These are phyloP conservation scores for Aureobasidium vineae DNA, from an alignment of 2,329 filamentous ascomycete genomes.

Conservation along the genomic window DNA sequence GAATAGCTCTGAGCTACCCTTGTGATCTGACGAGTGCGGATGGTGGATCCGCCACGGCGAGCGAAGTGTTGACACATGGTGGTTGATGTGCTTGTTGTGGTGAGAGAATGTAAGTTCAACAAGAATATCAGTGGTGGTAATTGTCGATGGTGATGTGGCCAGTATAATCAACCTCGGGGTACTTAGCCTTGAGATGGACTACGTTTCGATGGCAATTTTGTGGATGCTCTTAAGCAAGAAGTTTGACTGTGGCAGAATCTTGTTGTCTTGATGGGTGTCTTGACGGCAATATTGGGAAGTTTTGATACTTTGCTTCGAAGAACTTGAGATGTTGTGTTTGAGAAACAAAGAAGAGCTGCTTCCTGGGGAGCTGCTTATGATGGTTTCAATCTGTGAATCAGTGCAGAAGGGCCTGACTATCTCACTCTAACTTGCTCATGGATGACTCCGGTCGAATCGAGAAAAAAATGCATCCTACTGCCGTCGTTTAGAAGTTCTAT, in stretches of 20 bases:
- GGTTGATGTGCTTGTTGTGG: not conserved
- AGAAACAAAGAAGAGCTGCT: not conserved
- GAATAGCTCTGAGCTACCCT: not conserved
- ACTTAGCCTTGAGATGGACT: not conserved
- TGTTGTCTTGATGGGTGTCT: not conserved
- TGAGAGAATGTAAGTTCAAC: not conserved
- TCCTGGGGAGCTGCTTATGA: not conserved
- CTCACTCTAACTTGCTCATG: not conserved
- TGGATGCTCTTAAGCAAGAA: not conserved
- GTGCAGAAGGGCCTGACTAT: not conserved
- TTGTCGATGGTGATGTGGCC: not conserved
- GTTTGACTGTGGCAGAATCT: not conserved
- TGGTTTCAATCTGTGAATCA: not conserved
- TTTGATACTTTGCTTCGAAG: not conserved
- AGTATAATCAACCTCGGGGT: not conserved
- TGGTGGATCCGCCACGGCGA: not conserved
- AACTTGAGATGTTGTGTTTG: too few species aligned
- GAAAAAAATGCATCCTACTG: not conserved
- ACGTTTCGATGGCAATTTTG: not conserved
- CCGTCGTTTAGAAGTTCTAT: not conserved
- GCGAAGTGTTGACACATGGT: constrained; percentile 10
- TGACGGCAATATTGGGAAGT: not conserved
- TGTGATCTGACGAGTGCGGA: not conserved
- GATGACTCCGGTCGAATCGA: not conserved
- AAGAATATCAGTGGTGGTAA: not conserved